Evolutionary conservation across 306 rosid species (phyloP).

Genomic region (Vigna angularis): DNA sequence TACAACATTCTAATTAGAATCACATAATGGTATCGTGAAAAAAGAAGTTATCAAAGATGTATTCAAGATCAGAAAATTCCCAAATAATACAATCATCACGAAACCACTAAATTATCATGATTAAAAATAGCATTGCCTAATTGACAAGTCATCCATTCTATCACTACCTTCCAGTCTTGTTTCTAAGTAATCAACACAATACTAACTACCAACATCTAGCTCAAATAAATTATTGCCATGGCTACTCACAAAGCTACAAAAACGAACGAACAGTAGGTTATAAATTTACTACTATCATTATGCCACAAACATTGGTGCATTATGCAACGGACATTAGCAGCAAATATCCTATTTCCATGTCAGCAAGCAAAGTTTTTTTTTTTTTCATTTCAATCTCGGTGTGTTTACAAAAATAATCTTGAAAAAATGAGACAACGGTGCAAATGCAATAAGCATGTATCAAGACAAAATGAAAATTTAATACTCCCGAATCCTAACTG

Average conservation of each 20-base stretch:
- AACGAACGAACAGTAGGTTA: slow-evolving; percentile 6
- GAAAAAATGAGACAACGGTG: background rate
- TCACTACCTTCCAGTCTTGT: background rate
- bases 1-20: background rate
- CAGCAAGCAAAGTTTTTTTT: background rate
- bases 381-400: background rate
- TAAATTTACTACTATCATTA: slow-evolving; percentile 22
- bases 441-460: slow-evolving; percentile 9
- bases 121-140: background rate
- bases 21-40: background rate
- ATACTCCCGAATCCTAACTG: background rate
- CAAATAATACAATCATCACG: slow-evolving; percentile 9
- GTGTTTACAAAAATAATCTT: slow-evolving; percentile 18
- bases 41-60: background rate
- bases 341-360: background rate
- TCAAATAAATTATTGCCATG: slow-evolving; percentile 6
- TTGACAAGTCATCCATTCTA: slow-evolving; percentile 13
- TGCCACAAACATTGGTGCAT: background rate
- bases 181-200: slow-evolving; percentile 5
- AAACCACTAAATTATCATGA: slow-evolving; percentile 5
- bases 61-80: slow-evolving; percentile 4
- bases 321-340: slow-evolving; percentile 1
- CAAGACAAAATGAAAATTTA: slow-evolving; percentile 31
- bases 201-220: slow-evolving; percentile 19
- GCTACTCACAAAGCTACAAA: slow-evolving; percentile 20